Evolutionary conservation across 257 asterid species (phyloP).

Genomic region (Rhazya stricta): DNA sequence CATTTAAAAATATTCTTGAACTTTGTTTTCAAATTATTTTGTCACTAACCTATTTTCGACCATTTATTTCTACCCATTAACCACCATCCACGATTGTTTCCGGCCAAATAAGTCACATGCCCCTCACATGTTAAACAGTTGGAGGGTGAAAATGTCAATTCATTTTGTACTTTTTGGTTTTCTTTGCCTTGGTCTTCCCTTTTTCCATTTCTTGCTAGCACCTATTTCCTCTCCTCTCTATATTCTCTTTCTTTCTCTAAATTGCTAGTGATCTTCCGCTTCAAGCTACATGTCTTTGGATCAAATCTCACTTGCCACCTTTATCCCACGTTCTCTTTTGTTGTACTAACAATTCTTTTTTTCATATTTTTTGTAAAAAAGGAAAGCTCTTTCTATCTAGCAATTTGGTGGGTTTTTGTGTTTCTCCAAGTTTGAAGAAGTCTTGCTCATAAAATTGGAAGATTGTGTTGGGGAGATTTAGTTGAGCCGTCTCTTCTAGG

Average conservation of each 20-base stretch:
- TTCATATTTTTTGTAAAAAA: not conserved
- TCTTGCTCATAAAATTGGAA: constrained; percentile 6
- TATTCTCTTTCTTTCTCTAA: constrained; percentile 11
- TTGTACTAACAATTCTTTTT: not conserved
- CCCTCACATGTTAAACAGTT: too few relatives aligned
- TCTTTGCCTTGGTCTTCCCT: not conserved
- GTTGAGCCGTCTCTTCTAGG: constrained; percentile 17
- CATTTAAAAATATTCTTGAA: too few relatives aligned
- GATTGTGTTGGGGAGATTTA: constrained; percentile 22
- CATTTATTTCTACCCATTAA: too few relatives aligned
- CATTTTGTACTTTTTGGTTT: not conserved
- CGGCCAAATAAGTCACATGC: too few relatives aligned
- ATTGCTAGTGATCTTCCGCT: constrained; percentile 30
- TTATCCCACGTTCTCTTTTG: constrained; percentile 3
- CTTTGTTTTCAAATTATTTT: too few relatives aligned
- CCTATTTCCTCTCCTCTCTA: constrained; percentile 1
- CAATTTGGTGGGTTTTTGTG: not conserved
- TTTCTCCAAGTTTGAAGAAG: not conserved
- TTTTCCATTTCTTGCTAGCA: not conserved
- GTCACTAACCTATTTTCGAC: too few relatives aligned
- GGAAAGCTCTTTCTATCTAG: not conserved
- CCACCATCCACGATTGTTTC: too few relatives aligned
- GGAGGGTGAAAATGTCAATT: too few relatives aligned
- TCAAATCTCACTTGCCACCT: constrained; percentile 14
- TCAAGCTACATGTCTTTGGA: constrained; percentile 15